A percentile compares a stretch with the other conserved stretches of the same genome.
These are phyloP conservation scores for Apium graveolens DNA, from an alignment of 129 eudicot genomes.

Conservation along the genomic window DNA sequence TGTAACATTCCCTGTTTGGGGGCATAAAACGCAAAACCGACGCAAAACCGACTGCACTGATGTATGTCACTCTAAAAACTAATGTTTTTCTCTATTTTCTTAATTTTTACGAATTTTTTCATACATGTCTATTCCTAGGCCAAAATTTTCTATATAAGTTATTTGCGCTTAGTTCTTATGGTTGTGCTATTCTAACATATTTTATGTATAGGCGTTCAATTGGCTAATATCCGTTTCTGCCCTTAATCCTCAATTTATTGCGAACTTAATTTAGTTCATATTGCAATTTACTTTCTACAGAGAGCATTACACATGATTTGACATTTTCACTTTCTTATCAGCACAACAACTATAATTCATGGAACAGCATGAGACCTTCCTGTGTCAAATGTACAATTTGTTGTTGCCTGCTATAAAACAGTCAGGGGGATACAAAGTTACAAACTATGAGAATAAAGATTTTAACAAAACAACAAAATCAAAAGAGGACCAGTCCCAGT, in stretches of 20 bases:
- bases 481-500: neutral
- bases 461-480: neutral
- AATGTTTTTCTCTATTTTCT: neutral
- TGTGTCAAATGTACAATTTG: neutral
- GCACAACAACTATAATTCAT: neutral
- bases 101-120: neutral
- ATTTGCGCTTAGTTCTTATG: neutral
- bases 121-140: neutral
- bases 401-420: neutral
- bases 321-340: neutral
- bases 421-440: neutral
- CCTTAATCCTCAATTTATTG: neutral
- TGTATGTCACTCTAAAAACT: neutral
- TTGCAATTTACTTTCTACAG: neutral
- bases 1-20: neutral
- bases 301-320: too few species aligned
- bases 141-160: neutral
- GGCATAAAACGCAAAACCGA: neutral
- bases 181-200: neutral
- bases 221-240: too few species aligned
- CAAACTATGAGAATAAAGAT: neutral
- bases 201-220: too few species aligned
- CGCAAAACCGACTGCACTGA: too few species aligned
- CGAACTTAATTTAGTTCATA: too few species aligned
- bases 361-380: neutral